These are phyloP conservation scores for Malus hybrid DNA, from an alignment of 331 rosid genomes.

Conservation along the genomic window DNA sequence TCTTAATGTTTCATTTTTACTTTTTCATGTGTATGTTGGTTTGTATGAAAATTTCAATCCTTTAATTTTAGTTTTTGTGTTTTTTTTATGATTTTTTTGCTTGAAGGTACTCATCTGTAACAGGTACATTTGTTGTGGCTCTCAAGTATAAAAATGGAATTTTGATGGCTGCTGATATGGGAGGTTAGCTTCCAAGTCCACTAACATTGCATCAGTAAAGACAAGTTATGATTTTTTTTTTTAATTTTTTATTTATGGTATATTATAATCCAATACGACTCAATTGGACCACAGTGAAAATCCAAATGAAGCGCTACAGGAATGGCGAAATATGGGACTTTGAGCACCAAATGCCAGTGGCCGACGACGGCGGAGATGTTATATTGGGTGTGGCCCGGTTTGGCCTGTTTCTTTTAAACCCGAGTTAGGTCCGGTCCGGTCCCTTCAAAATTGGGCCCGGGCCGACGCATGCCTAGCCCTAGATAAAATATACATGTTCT, in stretches of 20 bases:
- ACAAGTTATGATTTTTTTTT: background rate
- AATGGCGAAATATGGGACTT: conserved; percentile 80
- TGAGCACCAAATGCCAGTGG: conserved; percentile 49
- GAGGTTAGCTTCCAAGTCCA: conserved; percentile 41
- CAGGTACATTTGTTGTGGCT: conserved; percentile 71
- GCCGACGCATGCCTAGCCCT: no score
- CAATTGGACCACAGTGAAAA: background rate
- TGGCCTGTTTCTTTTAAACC: no score
- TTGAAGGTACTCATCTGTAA: conserved; percentile 63
- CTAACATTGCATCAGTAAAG: background rate
- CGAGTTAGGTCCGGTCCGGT: no score
- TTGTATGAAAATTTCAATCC: background rate
- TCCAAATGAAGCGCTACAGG: conserved; percentile 48
- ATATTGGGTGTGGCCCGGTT: conserved; percentile 47
- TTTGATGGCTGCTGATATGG: conserved; percentile 79
- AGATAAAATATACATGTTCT: no score
- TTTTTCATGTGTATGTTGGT: background rate
- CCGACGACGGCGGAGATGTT: conserved; percentile 35
- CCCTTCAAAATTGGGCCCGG: no score
- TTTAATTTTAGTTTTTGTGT: background rate
- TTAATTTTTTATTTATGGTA: background rate
- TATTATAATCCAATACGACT: background rate
- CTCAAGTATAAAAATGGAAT: conserved; percentile 80
- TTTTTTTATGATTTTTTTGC: background rate
- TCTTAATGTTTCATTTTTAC: background rate